phyloP scores from a whole-genome alignment of 441 rosid species.

The Gossypium armourianum region DNA sequence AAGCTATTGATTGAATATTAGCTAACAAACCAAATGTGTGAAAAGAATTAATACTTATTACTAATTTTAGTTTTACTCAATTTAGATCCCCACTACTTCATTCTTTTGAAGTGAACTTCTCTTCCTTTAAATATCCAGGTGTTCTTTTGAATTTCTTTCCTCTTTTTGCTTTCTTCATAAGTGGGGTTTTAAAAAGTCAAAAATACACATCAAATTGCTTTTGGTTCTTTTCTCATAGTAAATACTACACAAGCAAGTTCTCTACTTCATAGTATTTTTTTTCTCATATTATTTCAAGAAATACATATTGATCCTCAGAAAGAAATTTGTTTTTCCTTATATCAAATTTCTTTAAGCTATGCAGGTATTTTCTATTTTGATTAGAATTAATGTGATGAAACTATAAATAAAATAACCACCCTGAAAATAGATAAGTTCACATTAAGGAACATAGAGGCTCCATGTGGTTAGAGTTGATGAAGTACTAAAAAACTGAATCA shows the following conservation, averaged over 20 bases:
- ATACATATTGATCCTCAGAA: neutral
- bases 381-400: neutral
- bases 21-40: neutral
- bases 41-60: neutral
- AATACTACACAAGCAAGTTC: neutral
- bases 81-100: neutral
- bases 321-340: neutral
- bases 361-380: neutral
- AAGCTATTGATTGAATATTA: neutral
- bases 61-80: neutral
- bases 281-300: neutral
- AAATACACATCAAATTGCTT: neutral
- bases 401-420: neutral
- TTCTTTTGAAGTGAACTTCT: neutral
- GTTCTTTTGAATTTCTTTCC: neutral
- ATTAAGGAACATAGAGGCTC: neutral
- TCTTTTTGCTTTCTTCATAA: neutral
- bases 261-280: neutral
- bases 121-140: neutral
- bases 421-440: neutral
- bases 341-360: neutral
- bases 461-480: neutral
- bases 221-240: neutral
- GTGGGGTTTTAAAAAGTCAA: neutral
- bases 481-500: neutral